Percentiles rank a stretch among this genome's conserved stretches.
phyloP scores from a whole-genome alignment of 2,329 filamentous ascomycete species.

The Cercospora zeae-maydis region DNA sequence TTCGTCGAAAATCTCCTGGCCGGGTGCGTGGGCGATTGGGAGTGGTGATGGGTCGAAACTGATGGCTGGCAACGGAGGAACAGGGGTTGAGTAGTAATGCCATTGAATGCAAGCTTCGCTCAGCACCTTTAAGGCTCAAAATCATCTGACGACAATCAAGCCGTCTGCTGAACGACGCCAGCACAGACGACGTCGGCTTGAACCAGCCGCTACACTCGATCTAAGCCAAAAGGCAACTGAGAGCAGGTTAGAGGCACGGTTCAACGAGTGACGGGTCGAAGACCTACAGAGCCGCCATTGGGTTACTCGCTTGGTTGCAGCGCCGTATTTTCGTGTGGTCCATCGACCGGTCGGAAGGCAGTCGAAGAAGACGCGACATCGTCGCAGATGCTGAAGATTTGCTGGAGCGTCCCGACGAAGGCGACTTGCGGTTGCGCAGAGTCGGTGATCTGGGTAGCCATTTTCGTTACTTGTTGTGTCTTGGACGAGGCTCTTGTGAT shows the following conservation, averaged over 20 bases:
- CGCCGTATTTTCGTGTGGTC: not conserved
- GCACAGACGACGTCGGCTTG: too few species aligned
- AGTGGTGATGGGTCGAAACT: not conserved
- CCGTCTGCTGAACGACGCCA: too few species aligned
- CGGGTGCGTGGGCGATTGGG: not conserved
- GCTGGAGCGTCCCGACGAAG: slow-evolving; percentile 10
- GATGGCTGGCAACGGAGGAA: not conserved
- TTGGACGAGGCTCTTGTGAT: not conserved
- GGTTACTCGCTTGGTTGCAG: not conserved
- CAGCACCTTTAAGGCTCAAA: too few species aligned
- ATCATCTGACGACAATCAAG: too few species aligned
- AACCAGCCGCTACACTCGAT: not conserved
- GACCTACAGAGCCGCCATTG: not conserved
- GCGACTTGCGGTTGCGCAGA: slow-evolving; percentile 2
- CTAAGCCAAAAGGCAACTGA: not conserved
- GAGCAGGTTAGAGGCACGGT: not conserved
- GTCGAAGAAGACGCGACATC: not conserved
- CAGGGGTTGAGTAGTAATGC: not conserved
- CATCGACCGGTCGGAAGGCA: not conserved
- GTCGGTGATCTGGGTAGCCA: slow-evolving; percentile 20
- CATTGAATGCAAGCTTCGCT: too few species aligned
- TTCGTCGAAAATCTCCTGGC: not conserved
- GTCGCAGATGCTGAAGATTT: slow-evolving; percentile 17
- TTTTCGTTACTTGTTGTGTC: slow-evolving; percentile 18
- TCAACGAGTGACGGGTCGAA: too few species aligned